Percentiles rank a stretch among this genome's conserved stretches.
Evolutionary conservation across 768 basidiomycete species (phyloP).

Genomic region (Rhodotorula taiwanensis): DNA sequence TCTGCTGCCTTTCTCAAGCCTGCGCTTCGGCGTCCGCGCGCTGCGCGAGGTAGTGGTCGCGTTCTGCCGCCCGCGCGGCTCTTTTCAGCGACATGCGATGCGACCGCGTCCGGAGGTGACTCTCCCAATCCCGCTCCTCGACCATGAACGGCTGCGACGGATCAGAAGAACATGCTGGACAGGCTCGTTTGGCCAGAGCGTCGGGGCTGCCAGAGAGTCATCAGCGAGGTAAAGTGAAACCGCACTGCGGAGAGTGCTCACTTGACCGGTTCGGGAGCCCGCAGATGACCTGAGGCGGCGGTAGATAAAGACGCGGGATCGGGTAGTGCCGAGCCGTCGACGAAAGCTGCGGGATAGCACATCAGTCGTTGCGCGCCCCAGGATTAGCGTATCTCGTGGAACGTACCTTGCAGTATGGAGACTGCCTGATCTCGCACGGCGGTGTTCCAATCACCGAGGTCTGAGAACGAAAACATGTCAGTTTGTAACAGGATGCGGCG

Average conservation of each 20-base stretch:
- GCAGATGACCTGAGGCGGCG: conserved; percentile 8
- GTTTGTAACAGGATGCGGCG: no score
- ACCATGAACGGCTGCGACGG: conserved; percentile 15
- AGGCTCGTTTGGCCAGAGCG: conserved; percentile 17
- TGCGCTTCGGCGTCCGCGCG: not conserved
- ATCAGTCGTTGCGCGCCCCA: no score
- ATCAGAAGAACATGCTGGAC: conserved; percentile 29
- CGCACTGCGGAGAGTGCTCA: no score
- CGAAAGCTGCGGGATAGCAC: conserved; percentile 6
- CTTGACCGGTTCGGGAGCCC: not conserved
- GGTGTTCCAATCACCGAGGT: no score
- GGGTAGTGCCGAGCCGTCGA: conserved; percentile 5
- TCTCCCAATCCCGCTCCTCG: conserved; percentile 29
- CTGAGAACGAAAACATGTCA: no score
- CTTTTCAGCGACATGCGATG: conserved; percentile 13
- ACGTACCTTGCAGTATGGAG: conserved; percentile 6
- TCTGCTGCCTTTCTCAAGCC: no score
- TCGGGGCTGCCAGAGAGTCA: not conserved
- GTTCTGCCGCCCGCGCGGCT: not conserved
- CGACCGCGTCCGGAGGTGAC: conserved; percentile 15
- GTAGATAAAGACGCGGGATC: conserved; percentile 16
- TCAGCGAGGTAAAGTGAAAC: no score
- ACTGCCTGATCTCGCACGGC: conserved; percentile 15
- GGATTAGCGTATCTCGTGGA: rapidly evolving
- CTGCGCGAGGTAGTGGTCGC: no score